phyloP scores from a whole-genome alignment of 495 filamentous ascomycete genomes.

The Hypoxylon rickii region DNA sequence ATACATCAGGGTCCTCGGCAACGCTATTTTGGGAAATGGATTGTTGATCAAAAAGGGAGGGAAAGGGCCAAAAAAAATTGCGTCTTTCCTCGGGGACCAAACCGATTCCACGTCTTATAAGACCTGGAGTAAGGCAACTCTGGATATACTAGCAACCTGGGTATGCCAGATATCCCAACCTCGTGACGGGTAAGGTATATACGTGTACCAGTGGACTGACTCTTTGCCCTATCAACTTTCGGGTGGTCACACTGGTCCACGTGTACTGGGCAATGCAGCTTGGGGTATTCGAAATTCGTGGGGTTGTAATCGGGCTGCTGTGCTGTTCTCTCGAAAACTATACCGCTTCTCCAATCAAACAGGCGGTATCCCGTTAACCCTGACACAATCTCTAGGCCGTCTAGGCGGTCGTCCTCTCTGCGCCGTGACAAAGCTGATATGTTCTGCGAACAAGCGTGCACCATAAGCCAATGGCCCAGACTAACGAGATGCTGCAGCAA shows the following conservation, averaged over 20 bases:
- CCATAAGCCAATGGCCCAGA: constrained; percentile 25
- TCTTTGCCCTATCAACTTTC: constrained; percentile 29
- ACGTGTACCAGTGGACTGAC: constrained; percentile 39
- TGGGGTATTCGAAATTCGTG: constrained; percentile 37
- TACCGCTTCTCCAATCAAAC: constrained; percentile 36
- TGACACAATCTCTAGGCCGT: constrained; percentile 35
- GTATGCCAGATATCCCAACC: constrained; percentile 19
- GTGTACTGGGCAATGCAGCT: constrained; percentile 35
- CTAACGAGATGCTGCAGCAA: constrained; percentile 15
- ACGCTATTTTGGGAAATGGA: constrained; percentile 31
- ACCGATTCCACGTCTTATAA: constrained; percentile 21
- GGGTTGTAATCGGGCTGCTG: constrained; percentile 41
- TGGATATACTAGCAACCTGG: too few species aligned
- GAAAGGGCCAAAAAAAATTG: constrained; percentile 2
- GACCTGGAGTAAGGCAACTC: constrained; percentile 14
- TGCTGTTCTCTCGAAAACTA: constrained; percentile 25
- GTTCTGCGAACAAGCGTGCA: constrained; percentile 9
- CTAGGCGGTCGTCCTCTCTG: constrained; percentile 32
- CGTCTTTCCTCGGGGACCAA: constrained; percentile 7
- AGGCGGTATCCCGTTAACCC: constrained; percentile 26
- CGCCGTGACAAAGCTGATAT: constrained; percentile 25
- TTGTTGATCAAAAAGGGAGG: constrained; percentile 26
- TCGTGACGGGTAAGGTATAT: constrained; percentile 38
- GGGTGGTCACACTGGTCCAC: constrained; percentile 39
- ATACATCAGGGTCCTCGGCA: constrained; percentile 32